Base-by-base conservation (phyloP, 2,329 filamentous ascomycete species). In the Ophiosphaerella herpotricha region DNA sequence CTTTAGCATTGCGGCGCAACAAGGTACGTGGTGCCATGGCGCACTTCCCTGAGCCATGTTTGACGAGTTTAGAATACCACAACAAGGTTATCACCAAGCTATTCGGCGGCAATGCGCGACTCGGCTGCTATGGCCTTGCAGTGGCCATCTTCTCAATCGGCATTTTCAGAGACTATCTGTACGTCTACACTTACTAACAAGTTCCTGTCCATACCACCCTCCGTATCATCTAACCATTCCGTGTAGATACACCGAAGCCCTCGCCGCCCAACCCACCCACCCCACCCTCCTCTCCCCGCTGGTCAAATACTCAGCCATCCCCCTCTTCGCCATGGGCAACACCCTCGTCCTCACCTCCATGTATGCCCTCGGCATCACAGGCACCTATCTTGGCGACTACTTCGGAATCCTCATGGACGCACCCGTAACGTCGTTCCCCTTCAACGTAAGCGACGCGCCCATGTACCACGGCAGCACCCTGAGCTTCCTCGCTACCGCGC, bases 371-470 rank as follows among this genome's bases (percentile, higher is more conserved):
- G 94, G 94, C 50, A 85, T 99, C 67, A 97, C 91, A 0, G 94
- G 94, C 56, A 99, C 94, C 33, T 99, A 97, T 73, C 81, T 99
- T 32, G 94, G 94, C 63, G 94, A 99, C 79, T 99, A 99, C 81
- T 99, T 97, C 72, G 94, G 94, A 63, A 97, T 97, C 73, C 81
- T 99, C 60, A 96, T 97, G 91, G 93, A 97, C 71, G 79, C 88
- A 61, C 93, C 93, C 66, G 92, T 99, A 44, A 96, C 91, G 11
- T 88, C 90, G 12, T 99, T 99, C 72, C 94, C 94, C 2, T 99
- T 99, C 82, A 97, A 89, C 75, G 82, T 97, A 54, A 92, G 88
- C 46, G 84, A 85, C 59, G 88, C 91, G 44, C 94, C 94, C 55
- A 99, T 99, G 94, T 99, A 99, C 80, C 89, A 91, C 78, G 94